Conservation (phyloP, 2,329 filamentous ascomycete species). For the Lasiodiplodia theobromae region DNA sequence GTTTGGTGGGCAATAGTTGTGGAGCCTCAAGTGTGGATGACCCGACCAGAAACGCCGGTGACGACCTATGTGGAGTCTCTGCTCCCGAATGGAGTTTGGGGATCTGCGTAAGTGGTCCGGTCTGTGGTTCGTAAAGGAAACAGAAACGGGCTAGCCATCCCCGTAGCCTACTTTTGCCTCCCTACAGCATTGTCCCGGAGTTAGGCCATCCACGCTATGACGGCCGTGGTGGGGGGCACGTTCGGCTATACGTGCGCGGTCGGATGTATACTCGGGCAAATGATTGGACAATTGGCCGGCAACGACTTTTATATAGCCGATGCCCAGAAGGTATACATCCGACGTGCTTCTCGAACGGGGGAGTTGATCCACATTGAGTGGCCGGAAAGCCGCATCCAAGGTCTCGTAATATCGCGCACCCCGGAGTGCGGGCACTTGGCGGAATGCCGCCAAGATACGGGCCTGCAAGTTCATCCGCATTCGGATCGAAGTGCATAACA, state of each 20-base stretch:
- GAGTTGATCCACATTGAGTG: not conserved
- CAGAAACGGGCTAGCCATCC: not conserved
- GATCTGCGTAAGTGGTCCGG: not conserved
- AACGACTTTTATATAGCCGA: slow-evolving; percentile 3
- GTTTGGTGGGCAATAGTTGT: not conserved
- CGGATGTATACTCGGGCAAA: not conserved
- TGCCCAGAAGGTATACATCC: not conserved
- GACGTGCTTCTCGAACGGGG: not conserved
- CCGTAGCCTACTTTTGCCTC: not conserved
- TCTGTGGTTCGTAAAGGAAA: not conserved
- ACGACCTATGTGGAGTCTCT: not conserved
- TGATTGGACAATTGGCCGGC: not conserved
- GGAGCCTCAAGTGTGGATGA: not conserved
- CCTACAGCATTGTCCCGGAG: not conserved
- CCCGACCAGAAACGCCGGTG: not conserved
- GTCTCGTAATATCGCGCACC: slow-evolving; percentile 8
- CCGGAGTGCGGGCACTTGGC: not conserved
- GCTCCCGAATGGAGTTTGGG: not conserved
- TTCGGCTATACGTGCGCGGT: slow-evolving; percentile 11
- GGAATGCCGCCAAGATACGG: not conserved
- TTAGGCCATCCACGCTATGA: not conserved
- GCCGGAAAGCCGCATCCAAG: not conserved
- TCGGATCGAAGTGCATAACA: not conserved
- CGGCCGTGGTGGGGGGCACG: too few species aligned
- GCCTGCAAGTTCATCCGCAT: not conserved